Conservation (phyloP, 495 filamentous ascomycete genomes). For the Podospora comata region DNA sequence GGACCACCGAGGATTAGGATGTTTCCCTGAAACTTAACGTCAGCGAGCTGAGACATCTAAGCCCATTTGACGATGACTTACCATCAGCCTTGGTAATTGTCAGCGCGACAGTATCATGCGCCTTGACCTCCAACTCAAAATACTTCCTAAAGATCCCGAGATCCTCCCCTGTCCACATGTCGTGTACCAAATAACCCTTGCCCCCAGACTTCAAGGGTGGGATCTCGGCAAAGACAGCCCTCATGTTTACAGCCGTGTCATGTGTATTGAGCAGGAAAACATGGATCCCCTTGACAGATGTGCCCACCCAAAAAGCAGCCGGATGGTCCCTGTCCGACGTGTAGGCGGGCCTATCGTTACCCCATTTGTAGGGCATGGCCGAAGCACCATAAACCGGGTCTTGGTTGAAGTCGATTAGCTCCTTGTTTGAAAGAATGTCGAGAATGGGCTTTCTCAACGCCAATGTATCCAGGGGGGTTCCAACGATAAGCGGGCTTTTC, state of each 20-base stretch:
- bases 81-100: conserved; percentile 17
- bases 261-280: conserved; percentile 54
- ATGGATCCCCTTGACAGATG: conserved; percentile 42
- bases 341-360: conserved; percentile 49
- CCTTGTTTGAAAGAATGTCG: conserved; percentile 48
- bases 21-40: not conserved
- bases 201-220: conserved; percentile 38
- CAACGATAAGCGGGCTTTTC: conserved; percentile 34
- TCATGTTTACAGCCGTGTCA: conserved; percentile 34
- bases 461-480: conserved; percentile 14
- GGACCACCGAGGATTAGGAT: not conserved
- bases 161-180: conserved; percentile 21
- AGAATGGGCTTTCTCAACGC: conserved; percentile 6
- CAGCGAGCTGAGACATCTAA: not conserved
- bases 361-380: conserved; percentile 63
- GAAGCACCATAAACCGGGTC: conserved; percentile 49
- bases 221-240: conserved; percentile 49
- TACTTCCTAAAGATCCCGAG: conserved; percentile 4
- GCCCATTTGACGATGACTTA: not conserved
- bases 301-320: conserved; percentile 61
- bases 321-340: conserved; percentile 47
- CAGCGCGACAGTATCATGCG: conserved; percentile 20
- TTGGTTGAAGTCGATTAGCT: conserved; percentile 60
- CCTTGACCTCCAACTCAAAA: conserved; percentile 2
- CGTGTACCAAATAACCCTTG: conserved; percentile 4